Base-by-base conservation (phyloP, 1,284 basidiomycete genomes). In the Serendipita sp. region DNA sequence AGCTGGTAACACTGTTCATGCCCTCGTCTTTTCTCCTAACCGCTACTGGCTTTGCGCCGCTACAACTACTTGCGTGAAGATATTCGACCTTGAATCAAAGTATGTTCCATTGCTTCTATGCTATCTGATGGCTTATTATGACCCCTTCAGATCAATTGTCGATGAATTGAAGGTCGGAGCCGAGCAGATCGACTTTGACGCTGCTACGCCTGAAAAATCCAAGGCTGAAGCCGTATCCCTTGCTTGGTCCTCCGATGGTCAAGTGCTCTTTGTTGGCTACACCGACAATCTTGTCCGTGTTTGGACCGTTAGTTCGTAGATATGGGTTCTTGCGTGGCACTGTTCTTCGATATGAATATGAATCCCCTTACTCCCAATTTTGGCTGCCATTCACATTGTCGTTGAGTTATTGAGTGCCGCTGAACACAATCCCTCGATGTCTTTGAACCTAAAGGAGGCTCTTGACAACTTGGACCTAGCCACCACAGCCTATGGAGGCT, bases 1-100 rank as follows among this genome's bases (percentile, higher is more conserved):
- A 78, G 96, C 96, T 63, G 94, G 94, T 69, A 93, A 99, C 76
- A 82, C 93, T 70, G 93, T 99, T 84, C 99, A 99, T 76, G 93
- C 96, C 65, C 90, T 99, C 68, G 95, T 98, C 74, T 99, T 99
- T 85, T 96, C 93, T 35, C 96, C 96, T 69, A 97, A 97, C 83
- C 88, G 93, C 67, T 99, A 99, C 88, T 99, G 96, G 96, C 81
- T 99, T 68, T 99, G 96, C 76, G 96, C 96, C 70, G 96, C 96
- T 68, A 99, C 96, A 68, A 84, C 93, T 67, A 92, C 88, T 73
- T 96, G 92, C 77, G 92, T 99, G 80, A 99, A 99, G 83, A 98
- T 97, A 78, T 97, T 97, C 74, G 93, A 97, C 76, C 82, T 96
- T 64, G 93, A 96, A 85, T 91, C 88, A 87, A 95, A 95, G 93